These are phyloP conservation scores for Suillus spraguei DNA, from an alignment of 768 basidiomycete genomes.

Conservation along the genomic window DNA sequence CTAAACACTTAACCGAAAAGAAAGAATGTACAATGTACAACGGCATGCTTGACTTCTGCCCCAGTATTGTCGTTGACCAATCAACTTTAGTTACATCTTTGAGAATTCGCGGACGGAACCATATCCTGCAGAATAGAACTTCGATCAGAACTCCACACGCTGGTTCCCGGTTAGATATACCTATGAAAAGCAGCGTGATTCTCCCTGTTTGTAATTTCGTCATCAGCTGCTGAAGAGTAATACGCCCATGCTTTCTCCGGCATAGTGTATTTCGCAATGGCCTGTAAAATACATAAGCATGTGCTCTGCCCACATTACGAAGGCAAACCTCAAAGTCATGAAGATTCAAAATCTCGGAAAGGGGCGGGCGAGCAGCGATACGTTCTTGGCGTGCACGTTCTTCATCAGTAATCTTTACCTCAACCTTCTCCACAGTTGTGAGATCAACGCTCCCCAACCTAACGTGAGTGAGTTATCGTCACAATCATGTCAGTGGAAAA, in stretches of 20 bases:
- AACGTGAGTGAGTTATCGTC: not conserved
- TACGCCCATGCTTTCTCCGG: slow-evolving; percentile 89
- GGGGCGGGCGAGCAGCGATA: slow-evolving; percentile 60
- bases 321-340: slow-evolving; percentile 84
- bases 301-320: not conserved
- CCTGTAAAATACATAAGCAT: slow-evolving; percentile 39
- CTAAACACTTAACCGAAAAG: slow-evolving; percentile 1
- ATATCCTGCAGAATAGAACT: slow-evolving; percentile 48
- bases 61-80: slow-evolving; percentile 77
- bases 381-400: slow-evolving; percentile 69
- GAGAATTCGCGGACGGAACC: slow-evolving; percentile 87
- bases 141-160: not conserved
- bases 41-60: slow-evolving; percentile 70
- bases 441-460: slow-evolving; percentile 72
- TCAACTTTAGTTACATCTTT: slow-evolving; percentile 81
- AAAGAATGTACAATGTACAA: slow-evolving; percentile 62
- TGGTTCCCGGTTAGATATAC: slow-evolving; percentile 30
- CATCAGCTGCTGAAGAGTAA: slow-evolving; percentile 89
- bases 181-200: slow-evolving; percentile 89
- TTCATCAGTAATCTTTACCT: slow-evolving; percentile 63
- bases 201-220: slow-evolving; percentile 84
- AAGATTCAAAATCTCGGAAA: slow-evolving; percentile 79
- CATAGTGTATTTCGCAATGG: slow-evolving; percentile 79
- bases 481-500: not conserved
- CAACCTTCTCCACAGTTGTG: slow-evolving; percentile 61